These are phyloP conservation scores for Logfia minima DNA, from an alignment of 129 eudicot genomes.

Conservation along the genomic window DNA sequence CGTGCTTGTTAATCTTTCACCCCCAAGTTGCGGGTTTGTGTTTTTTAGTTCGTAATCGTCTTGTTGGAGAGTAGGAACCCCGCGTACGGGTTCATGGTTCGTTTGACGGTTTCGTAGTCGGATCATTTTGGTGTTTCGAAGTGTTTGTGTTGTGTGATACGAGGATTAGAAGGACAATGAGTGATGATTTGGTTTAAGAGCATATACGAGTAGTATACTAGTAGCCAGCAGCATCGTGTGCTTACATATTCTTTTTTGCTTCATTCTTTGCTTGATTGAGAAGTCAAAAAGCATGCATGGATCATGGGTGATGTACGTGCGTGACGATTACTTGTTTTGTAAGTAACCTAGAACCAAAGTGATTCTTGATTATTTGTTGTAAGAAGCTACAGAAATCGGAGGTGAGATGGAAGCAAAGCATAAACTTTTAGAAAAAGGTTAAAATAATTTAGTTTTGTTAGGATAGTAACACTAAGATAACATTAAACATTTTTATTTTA, in stretches of 20 bases:
- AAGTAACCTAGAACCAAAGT: constrained; percentile 28
- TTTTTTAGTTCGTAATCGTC: constrained; percentile 68
- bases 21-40: constrained; percentile 56
- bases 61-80: constrained; percentile 22
- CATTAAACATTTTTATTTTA: too few relatives aligned
- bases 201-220: constrained; percentile 29
- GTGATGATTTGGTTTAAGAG: constrained; percentile 36
- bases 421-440: too few relatives aligned
- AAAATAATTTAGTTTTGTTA: too few relatives aligned
- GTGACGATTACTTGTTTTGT: constrained; percentile 31
- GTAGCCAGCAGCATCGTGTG: constrained; percentile 48
- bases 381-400: constrained; percentile 35
- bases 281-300: constrained; percentile 33
- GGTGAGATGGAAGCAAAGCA: constrained; percentile 32
- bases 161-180: constrained; percentile 14
- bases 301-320: constrained; percentile 17
- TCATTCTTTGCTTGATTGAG: constrained; percentile 38
- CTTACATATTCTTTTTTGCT: constrained; percentile 24
- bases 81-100: constrained; percentile 20
- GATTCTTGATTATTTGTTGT: constrained; percentile 16
- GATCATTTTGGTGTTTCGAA: constrained; percentile 33
- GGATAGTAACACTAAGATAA: too few relatives aligned
- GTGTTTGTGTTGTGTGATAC: constrained; percentile 44
- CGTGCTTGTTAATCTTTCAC: constrained; percentile 64
- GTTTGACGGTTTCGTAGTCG: constrained; percentile 48